phyloP scores from a whole-genome alignment of 78 protist species.

The Monosiga brevicollis region DNA sequence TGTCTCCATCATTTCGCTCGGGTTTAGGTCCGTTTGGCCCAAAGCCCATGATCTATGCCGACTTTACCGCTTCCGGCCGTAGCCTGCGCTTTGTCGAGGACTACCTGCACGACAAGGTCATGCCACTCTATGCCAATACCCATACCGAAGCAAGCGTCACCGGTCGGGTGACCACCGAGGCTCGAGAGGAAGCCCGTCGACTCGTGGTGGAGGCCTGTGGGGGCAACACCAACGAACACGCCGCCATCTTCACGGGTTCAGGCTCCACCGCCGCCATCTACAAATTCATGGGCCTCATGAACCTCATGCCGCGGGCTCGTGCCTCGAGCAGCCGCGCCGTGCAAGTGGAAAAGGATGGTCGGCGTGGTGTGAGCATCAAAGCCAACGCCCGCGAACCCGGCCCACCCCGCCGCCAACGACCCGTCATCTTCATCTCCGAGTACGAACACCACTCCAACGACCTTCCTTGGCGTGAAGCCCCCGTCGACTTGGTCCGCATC shows the following conservation, averaged over 20 bases:
- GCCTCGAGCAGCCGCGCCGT: no score
- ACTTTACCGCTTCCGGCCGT: constrained; percentile 72
- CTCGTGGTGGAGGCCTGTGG: constrained; percentile 14
- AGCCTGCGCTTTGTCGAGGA: constrained; percentile 48
- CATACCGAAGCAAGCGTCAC: constrained; percentile 65
- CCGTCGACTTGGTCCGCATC: constrained; percentile 25
- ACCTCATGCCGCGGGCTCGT: no score
- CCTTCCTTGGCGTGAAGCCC: constrained; percentile 84
- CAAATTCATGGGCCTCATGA: constrained; percentile 26
- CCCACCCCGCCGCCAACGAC: not conserved
- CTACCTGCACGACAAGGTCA: constrained; percentile 29
- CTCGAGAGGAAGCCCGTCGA: constrained; percentile 56
- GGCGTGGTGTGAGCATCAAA: not conserved
- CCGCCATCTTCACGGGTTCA: constrained; percentile 51
- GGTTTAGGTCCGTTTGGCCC: not conserved
- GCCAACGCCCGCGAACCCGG: not conserved
- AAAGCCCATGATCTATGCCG: constrained; percentile 10
- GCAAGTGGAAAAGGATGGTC: not conserved
- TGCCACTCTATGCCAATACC: constrained; percentile 84
- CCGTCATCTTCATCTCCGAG: constrained; percentile 62
- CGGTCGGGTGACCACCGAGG: constrained; percentile 49
- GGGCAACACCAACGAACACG: not conserved
- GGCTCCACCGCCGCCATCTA: constrained; percentile 64
- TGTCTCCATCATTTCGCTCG: no score
- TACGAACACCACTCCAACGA: constrained; percentile 85